Evolutionary conservation across 768 basidiomycete species (phyloP), one percentile per base, ranked within the genome.

Genomic region (Xerocomus brunneocitrinus): DNA sequence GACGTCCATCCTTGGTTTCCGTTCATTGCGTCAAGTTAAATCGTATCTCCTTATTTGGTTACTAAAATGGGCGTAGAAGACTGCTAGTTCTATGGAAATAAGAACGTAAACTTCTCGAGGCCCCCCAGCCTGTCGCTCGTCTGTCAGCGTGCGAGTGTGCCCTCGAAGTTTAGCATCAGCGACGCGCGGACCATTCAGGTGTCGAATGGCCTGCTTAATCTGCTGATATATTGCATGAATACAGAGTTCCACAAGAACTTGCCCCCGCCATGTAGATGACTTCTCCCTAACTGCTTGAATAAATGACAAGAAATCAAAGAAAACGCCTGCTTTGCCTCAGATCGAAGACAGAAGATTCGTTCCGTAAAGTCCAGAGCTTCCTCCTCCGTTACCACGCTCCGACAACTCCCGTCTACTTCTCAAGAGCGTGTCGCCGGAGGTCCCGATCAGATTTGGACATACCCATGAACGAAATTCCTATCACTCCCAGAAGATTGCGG

Each of bases 1-100:
- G 63, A 64, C 19, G 56, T 69, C 2, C 72, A 81, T 59, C 78
- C 79, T 1, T 83, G 81, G 81, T 81, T 83, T 62, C 81, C 81
- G 45, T 53, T 60, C 32, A 39, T 69, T 62, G 42, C 1, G 54
- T 62, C 48, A 34, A 40, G 10, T 3, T 50, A 32, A n/a, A 24
- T 1, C 13, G 0, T 34, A 30, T 41, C 32, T 41, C 28, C 49
- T 41, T 49, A 19, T 47, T 36, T 47, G 34, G 46, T 7, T 47
- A 46, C 44, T 28, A 12, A 32, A 39, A 39, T 19, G 8, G 36
- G 31, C 1, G 10, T 42, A 14, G 41, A 22, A 25, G 22, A 12
- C 12, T 27, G 19, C 19, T 19, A 19, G 19, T 19, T 19, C 19
- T 19, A 19, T 19, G 19, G 19, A 19, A 19, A 19, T 19, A 19